These are phyloP conservation scores for Ophiocytium majus DNA, from an alignment of 352 stramenopile genomes.

Conservation along the genomic window DNA sequence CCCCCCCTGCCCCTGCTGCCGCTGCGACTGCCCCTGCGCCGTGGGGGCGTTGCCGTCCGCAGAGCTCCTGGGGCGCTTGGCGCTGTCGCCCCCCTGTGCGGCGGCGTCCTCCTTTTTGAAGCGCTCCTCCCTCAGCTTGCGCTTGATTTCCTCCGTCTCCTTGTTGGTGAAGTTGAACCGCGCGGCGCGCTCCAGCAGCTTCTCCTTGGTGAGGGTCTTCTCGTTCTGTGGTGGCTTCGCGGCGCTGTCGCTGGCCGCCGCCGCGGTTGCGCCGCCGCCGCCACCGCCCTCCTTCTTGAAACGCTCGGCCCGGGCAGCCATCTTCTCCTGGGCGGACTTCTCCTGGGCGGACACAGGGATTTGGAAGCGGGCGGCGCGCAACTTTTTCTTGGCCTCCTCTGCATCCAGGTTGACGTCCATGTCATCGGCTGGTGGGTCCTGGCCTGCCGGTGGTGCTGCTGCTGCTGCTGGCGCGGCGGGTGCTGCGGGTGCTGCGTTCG, in stretches of 20 bases:
- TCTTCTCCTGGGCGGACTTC: background rate
- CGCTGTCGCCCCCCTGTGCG: background rate
- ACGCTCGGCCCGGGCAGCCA: too few relatives aligned
- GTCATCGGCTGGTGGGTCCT: too few relatives aligned
- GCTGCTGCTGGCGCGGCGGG: background rate
- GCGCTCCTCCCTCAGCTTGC: background rate
- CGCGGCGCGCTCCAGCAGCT: background rate
- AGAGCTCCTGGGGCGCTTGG: too few relatives aligned
- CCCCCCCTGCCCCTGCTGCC: too few relatives aligned
- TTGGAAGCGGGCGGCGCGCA: background rate
- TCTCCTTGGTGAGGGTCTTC: constrained; percentile 1
- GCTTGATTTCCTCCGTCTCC: background rate
- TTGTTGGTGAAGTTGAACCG: background rate
- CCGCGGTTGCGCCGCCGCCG: too few relatives aligned
- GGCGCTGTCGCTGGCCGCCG: too few relatives aligned
- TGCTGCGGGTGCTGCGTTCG: background rate
- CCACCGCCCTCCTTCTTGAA: background rate
- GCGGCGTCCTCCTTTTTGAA: background rate
- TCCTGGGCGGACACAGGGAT: background rate
- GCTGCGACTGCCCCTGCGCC: too few relatives aligned
- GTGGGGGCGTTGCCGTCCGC: too few relatives aligned
- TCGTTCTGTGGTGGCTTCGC: too few relatives aligned
- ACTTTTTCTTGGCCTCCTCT: background rate
- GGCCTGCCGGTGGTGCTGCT: background rate
- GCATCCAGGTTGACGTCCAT: background rate